Conservation (phyloP, 345 rosid genomes). For the Syzygium grande region DNA sequence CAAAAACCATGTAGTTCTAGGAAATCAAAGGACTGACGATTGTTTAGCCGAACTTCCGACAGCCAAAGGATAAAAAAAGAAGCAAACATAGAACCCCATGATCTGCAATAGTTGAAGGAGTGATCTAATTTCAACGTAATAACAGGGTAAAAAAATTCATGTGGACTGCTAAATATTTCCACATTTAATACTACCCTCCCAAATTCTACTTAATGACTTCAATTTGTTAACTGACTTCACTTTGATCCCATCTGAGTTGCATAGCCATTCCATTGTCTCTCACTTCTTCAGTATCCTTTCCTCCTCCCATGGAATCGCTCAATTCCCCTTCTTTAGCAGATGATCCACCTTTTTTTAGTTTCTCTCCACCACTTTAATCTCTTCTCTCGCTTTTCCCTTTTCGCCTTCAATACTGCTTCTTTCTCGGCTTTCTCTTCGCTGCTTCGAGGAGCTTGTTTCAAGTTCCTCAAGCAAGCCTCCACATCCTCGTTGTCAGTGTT, state of each 20-base stretch:
- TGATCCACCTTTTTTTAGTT: neutral
- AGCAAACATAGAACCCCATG: neutral
- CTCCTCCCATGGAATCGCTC: neutral
- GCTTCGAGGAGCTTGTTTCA: neutral
- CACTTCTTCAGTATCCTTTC: neutral
- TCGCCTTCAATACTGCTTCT: neutral
- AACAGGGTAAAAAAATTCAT: neutral
- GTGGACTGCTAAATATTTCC: neutral
- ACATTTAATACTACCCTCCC: neutral
- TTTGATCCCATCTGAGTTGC: neutral
- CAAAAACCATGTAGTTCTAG: neutral
- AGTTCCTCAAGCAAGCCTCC: conserved; percentile 2
- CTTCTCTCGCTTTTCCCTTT: neutral
- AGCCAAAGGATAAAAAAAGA: neutral
- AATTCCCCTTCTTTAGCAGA: neutral
- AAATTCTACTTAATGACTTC: neutral
- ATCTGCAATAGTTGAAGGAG: neutral
- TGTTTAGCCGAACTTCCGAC: neutral
- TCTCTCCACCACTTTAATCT: neutral
- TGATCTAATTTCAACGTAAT: neutral
- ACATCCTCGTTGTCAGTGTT: neutral
- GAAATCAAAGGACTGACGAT: neutral
- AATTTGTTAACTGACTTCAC: neutral
- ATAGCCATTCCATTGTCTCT: neutral
- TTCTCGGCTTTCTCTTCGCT: neutral